Percentiles rank a stretch among this genome's conserved stretches.
phyloP scores from a whole-genome alignment of 1,139 yeast species.

The Pichia sp. region DNA sequence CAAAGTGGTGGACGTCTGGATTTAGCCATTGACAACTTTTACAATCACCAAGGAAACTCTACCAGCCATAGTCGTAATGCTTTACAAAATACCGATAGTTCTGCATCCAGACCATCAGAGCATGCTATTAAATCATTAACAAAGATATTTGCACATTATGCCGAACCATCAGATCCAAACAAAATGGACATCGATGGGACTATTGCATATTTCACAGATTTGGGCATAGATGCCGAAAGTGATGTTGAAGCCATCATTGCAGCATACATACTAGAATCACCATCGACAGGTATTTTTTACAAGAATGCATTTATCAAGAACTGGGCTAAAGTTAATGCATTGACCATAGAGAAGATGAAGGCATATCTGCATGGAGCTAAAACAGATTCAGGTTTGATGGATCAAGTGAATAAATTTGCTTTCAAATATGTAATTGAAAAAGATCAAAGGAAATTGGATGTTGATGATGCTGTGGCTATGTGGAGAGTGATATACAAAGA shows the following conservation, averaged over 20 bases:
- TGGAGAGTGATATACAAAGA: constrained; percentile 60
- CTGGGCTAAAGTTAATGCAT: constrained; percentile 45
- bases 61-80: background rate
- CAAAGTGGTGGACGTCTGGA: constrained; percentile 25
- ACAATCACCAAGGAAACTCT: background rate
- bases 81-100: constrained; percentile 9
- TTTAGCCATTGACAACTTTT: constrained; percentile 29
- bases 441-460: constrained; percentile 55
- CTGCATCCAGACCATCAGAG: background rate
- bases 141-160: constrained; percentile 25
- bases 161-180: constrained; percentile 28
- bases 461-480: constrained; percentile 69
- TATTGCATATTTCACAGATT: constrained; percentile 58
- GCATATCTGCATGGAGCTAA: constrained; percentile 33
- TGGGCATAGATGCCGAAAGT: constrained; percentile 64
- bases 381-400: constrained; percentile 42
- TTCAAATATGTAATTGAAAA: constrained; percentile 66
- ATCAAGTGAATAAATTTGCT: constrained; percentile 64
- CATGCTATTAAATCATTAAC: constrained; percentile 8
- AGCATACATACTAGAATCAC: constrained; percentile 66
- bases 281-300: constrained; percentile 61
- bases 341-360: constrained; percentile 50
- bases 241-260: constrained; percentile 68
- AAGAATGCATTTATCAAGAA: constrained; percentile 48
- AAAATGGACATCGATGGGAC: constrained; percentile 75